phyloP scores from a whole-genome alignment of 2,329 filamentous ascomycete species.

The Rhinocladiella mackenziei region DNA sequence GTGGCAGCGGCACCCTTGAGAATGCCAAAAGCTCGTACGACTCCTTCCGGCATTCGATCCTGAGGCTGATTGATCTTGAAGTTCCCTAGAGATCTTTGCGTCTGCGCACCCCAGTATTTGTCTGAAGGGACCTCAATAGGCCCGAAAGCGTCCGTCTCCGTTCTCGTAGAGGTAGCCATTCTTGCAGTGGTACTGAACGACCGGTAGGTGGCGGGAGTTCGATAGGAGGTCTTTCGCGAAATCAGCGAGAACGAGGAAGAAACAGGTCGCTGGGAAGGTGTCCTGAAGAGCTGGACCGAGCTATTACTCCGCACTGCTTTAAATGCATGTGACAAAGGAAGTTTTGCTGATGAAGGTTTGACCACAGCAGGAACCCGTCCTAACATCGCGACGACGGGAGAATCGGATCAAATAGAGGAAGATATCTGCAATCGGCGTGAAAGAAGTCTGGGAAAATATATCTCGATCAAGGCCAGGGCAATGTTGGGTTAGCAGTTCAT shows the following conservation, averaged over 20 bases:
- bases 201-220: constrained; percentile 12
- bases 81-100: constrained; percentile 75
- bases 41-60: constrained; percentile 93
- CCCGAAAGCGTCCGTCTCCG: constrained; percentile 96
- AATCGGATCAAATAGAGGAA: constrained; percentile 2
- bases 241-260: constrained; percentile 17
- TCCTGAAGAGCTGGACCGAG: constrained; percentile 15
- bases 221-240: constrained; percentile 8
- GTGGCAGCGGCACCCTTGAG: constrained; percentile 94
- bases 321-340: constrained; percentile 18
- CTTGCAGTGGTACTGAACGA: constrained; percentile 23
- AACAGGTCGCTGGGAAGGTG: constrained; percentile 15
- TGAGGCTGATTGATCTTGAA: constrained; percentile 99
- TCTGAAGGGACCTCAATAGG: constrained; percentile 73
- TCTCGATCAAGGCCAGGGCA: too few species aligned
- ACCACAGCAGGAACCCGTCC: constrained; percentile 15
- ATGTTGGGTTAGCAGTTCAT: too few species aligned
- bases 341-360: constrained; percentile 13
- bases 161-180: constrained; percentile 54
- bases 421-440: neutral
- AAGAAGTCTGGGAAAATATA: neutral
- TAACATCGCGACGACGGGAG: constrained; percentile 11
- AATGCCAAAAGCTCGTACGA: constrained; percentile 91
- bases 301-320: constrained; percentile 27
- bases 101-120: constrained; percentile 80